phyloP scores from a whole-genome alignment of 768 basidiomycete genomes.

The Tulasnella sp. region DNA sequence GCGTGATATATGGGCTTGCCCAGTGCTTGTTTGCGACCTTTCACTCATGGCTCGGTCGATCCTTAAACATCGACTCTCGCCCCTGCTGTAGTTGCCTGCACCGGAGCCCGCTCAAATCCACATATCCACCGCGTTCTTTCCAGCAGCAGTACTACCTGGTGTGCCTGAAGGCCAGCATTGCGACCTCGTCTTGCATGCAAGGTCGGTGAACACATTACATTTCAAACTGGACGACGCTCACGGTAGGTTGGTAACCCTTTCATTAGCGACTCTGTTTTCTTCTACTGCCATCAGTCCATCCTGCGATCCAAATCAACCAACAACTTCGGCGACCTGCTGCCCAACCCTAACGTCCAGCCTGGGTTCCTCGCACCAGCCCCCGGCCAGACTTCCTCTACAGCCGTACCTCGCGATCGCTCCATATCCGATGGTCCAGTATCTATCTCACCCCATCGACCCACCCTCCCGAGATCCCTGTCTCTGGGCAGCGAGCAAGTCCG shows the following conservation, averaged over 20 bases:
- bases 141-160: neutral
- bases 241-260: neutral
- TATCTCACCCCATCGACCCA: neutral
- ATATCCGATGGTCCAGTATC: neutral
- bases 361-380: neutral
- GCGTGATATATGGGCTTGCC: neutral
- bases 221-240: neutral
- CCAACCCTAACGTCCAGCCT: neutral
- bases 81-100: neutral
- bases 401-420: neutral
- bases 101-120: neutral
- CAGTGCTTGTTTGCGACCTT: too few species aligned
- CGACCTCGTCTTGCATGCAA: neutral
- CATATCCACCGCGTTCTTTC: neutral
- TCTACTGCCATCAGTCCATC: slow-evolving; percentile 59
- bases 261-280: slow-evolving; percentile 58
- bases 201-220: neutral
- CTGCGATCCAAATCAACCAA: slow-evolving; percentile 53
- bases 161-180: neutral
- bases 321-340: slow-evolving; percentile 45
- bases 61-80: neutral
- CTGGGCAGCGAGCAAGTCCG: neutral
- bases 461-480: neutral
- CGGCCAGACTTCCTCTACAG: neutral
- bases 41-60: neutral